These are phyloP conservation scores for Penicillium coprophilum DNA, from an alignment of 495 filamentous ascomycete genomes.

Conservation along the genomic window DNA sequence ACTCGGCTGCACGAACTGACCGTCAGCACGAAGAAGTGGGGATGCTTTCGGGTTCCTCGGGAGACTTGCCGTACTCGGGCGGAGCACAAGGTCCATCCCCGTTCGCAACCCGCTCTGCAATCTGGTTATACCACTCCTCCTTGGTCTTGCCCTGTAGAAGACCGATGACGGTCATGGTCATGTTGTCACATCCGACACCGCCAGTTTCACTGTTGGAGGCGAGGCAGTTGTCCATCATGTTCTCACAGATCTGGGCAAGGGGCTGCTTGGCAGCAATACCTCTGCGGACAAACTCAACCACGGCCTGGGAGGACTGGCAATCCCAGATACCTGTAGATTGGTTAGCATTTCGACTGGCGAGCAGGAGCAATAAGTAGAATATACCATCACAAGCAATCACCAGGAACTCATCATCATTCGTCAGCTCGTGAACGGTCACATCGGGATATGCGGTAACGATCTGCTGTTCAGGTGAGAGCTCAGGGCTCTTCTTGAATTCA, in stretches of 20 bases:
- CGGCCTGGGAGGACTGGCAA: conserved; percentile 96
- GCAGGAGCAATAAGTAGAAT: conserved; percentile 22
- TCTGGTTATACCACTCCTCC: conserved; percentile 96
- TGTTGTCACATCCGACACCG: conserved; percentile 98
- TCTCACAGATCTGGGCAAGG: conserved; percentile 90
- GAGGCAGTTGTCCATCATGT: conserved; percentile 99
- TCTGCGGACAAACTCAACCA: conserved; percentile 92
- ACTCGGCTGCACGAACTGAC: conserved; percentile 73
- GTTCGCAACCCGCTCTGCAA: conserved; percentile 89
- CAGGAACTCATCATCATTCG: conserved; percentile 93
- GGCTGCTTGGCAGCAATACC: conserved; percentile 95
- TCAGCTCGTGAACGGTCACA: conserved; percentile 83
- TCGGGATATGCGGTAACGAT: conserved; percentile 97
- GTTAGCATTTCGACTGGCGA: not conserved
- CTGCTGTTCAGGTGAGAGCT: conserved; percentile 92
- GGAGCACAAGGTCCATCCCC: conserved; percentile 98
- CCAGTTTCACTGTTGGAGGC: conserved; percentile 97
- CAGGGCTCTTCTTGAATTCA: conserved; percentile 99
- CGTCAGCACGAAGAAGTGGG: conserved; percentile 50
- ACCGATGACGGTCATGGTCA: conserved; percentile 94
- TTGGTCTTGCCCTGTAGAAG: conserved; percentile 87
- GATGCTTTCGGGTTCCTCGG: conserved; percentile 45
- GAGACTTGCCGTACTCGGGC: conserved; percentile 96
- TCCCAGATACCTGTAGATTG: conserved; percentile 86
- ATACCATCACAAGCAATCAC: conserved; percentile 96